A percentile compares a stretch with the other conserved stretches of the same genome.
Conservation (phyloP, 2,329 filamentous ascomycete genomes). For the Trichoderma arundinaceum region DNA sequence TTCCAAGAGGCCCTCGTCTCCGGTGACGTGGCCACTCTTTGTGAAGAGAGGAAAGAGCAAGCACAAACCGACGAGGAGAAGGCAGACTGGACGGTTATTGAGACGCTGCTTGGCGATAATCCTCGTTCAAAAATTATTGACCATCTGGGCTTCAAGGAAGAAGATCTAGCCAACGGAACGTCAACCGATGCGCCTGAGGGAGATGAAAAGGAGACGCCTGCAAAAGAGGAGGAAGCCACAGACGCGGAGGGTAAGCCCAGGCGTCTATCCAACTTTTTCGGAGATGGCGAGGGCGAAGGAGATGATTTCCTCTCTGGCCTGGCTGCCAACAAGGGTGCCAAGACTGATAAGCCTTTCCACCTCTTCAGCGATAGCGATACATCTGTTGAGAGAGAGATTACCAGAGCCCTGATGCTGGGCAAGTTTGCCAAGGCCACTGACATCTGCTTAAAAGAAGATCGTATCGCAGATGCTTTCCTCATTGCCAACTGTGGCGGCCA, state of each 20-base stretch:
- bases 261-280: conserved; percentile 78
- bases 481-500: conserved; percentile 97
- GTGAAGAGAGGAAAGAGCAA: conserved; percentile 75
- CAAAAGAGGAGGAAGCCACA: conserved; percentile 42
- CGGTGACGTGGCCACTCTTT: conserved; percentile 79
- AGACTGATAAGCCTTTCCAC: conserved; percentile 93
- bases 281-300: conserved; percentile 68
- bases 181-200: conserved; percentile 40
- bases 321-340: conserved; percentile 85
- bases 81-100: conserved; percentile 93
- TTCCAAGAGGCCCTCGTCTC: conserved; percentile 83
- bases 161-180: conserved; percentile 59
- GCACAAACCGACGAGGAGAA: conserved; percentile 89
- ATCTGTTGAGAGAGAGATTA: conserved; percentile 83
- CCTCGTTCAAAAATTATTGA: conserved; percentile 86
- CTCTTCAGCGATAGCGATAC: conserved; percentile 85
- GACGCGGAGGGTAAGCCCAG: conserved; percentile 57
- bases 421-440: conserved; percentile 90
- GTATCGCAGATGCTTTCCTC: conserved; percentile 95
- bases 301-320: conserved; percentile 89
- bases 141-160: conserved; percentile 83
- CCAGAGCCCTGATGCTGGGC: conserved; percentile 84
- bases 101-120: conserved; percentile 83
- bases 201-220: conserved; percentile 41
- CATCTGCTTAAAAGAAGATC: conserved; percentile 84